Base-by-base conservation (phyloP, 768 basidiomycete species). In the Amanita rubescens region DNA sequence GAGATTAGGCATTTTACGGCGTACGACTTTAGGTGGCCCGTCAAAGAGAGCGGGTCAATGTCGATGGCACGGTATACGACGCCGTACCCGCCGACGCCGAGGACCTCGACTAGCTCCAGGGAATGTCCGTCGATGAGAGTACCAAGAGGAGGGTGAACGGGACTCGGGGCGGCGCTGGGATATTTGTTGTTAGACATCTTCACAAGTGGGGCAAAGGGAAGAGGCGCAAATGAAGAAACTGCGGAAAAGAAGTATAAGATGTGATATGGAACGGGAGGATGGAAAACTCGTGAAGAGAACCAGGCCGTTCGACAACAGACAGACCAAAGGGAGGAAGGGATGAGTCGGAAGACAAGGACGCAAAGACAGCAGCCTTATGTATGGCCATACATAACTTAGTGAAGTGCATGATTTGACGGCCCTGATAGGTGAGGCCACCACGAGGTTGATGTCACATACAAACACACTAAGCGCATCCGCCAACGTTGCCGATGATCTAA, bases 31-130 rank as follows among this genome's bases (percentile, higher is more conserved):
- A 69, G 72, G 51, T 73, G 45, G 27, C 46, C 54, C 19, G 54
- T 49, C 34, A 62, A 61, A 35, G 64, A 72, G 34, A 77, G 67
- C 60, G 79, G 73, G 56, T 67, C 75, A 27, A 75, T 71, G 65
- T 90, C 88, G 57, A 90, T 75, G 49, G 91, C 94, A 55, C 91
- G 89, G 68, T 96, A 96, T 32, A 96, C 95, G 61, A 94, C 86
- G 59, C 95, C 95, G 66, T 96, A 98, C 45, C 94, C 94, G 39
- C 95, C 95, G 51, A 92, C 83, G 56, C 96, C 95, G 53, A 98
- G 81, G 57, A 95, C 82, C 66, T 90, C 84, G 61, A 90, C 81
- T 60, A 98, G 87, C 71, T 94, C 82, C 58, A 98, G 81, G 53
- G 84, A 76, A 60, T 84, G 87, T 63, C 84, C 80, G 77, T 94